Percentiles rank a stretch among this genome's conserved stretches.
phyloP scores from a whole-genome alignment of 176 grass and related monocot species.

The Sorghum bicolor region DNA sequence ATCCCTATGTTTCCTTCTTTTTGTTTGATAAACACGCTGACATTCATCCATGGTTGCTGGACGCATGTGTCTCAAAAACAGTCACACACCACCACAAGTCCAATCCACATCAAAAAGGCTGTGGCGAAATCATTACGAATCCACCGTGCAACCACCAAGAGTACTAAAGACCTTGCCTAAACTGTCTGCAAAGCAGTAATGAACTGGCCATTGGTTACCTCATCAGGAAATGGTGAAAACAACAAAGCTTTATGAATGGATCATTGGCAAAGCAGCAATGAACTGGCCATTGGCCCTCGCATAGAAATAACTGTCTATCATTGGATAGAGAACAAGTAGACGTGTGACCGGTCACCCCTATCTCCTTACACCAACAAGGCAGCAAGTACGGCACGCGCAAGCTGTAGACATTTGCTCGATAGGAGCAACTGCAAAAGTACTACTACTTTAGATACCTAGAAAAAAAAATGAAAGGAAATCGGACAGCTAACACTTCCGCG shows the following conservation, averaged over 20 bases:
- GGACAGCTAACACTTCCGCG: too few relatives aligned
- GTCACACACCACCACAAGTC: background rate
- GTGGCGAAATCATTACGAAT: background rate
- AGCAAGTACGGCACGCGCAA: constrained; percentile 3
- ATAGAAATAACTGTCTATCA: too few relatives aligned
- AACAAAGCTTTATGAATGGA: too few relatives aligned
- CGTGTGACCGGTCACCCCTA: background rate
- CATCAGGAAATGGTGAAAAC: constrained; percentile 1
- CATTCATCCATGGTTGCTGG: background rate
- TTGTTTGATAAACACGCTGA: background rate
- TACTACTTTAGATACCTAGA: too few relatives aligned
- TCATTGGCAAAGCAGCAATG: too few relatives aligned
- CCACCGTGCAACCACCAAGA: background rate
- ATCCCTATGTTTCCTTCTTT: background rate
- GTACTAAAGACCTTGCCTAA: background rate
- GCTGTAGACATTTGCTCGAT: background rate
- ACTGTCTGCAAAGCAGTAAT: background rate
- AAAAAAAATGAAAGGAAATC: too few relatives aligned
- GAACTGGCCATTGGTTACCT: background rate
- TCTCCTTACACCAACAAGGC: background rate
- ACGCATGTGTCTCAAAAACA: background rate
- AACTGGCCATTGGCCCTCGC: too few relatives aligned
- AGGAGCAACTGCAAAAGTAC: background rate
- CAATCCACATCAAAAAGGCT: background rate
- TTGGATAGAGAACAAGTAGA: background rate